Percentiles rank a stretch among this genome's conserved stretches.
Evolutionary conservation across 2,329 filamentous ascomycete species (phyloP).

Genomic region (Aspergillus glaucus): DNA sequence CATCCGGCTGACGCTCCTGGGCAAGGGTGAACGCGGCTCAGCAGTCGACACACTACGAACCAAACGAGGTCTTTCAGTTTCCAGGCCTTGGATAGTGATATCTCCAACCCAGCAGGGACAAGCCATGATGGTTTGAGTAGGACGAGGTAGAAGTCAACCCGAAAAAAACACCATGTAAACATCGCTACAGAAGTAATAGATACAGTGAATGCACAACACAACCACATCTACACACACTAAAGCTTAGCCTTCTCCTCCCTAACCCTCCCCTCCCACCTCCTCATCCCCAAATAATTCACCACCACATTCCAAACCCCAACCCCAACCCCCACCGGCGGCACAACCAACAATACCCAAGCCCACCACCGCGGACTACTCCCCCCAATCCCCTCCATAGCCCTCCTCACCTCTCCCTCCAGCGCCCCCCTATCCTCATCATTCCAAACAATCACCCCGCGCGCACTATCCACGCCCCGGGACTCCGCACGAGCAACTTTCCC

Average conservation of each 20-base stretch:
- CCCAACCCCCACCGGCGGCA: slow-evolving; percentile 66
- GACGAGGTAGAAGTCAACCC: not conserved
- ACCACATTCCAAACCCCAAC: slow-evolving; percentile 67
- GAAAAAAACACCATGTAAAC: not conserved
- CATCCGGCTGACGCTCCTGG: slow-evolving; percentile 4
- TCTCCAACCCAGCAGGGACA: slow-evolving; percentile 4
- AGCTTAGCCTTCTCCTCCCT: slow-evolving; percentile 55
- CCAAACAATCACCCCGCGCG: slow-evolving; percentile 74
- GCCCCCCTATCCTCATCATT: slow-evolving; percentile 74
- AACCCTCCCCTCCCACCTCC: slow-evolving; percentile 60
- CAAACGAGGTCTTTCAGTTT: slow-evolving; percentile 7
- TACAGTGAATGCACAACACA: not conserved
- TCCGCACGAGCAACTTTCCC: slow-evolving; percentile 73
- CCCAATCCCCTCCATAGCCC: slow-evolving; percentile 59
- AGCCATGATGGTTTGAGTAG: slow-evolving; percentile 2
- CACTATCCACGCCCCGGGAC: slow-evolving; percentile 49
- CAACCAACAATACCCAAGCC: slow-evolving; percentile 62
- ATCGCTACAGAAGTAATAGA: not conserved
- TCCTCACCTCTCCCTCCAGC: slow-evolving; percentile 60
- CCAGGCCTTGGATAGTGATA: slow-evolving; percentile 6
- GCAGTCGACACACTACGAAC: slow-evolving; percentile 2
- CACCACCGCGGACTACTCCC: slow-evolving; percentile 70
- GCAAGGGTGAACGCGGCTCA: slow-evolving; percentile 2
- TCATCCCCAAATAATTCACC: slow-evolving; percentile 64
- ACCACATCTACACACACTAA: not conserved